Evolutionary conservation across 495 filamentous ascomycete genomes (phyloP), one percentile per base, ranked within the genome.

Genomic region (Lasiosphaeria hispida): DNA sequence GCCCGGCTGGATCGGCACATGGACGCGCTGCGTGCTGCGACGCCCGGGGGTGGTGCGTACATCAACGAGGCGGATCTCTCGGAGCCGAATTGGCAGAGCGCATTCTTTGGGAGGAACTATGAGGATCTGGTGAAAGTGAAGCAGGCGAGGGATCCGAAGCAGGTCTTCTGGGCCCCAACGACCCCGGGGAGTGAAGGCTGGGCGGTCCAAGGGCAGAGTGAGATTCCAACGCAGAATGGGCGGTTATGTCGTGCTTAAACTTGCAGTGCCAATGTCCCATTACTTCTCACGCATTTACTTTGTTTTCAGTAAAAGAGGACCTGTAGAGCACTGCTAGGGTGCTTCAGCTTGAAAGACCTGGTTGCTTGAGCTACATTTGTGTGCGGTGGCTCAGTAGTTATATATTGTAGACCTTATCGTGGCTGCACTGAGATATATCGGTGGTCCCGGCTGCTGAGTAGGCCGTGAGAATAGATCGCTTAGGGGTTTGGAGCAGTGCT

Each of bases 31-130:
- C 56, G 68, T 19, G 62, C 39, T 10, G 65, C 65, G n/a, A 63
- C 72, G 15, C 71, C 70, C 2, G 66, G 63, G 5, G 64, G 69
- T 6, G 78, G 78, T 3, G 64, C 73, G 7, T 80, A 80, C 57
- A 40, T 79, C 40, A 79, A 78, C 45, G 78, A 80, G 59, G 78
- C 71, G 7, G 80, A 85, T 64, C 70, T 79, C n/a, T 62, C 71
- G 23, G 80, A 86, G 66, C 81, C 83, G 2, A 63, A 83, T 44
- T 86, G 82, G 78, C 77, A 85, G 68, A 65, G 79, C 63, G 69
- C 73, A 3, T 87, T 84, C 69, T 86, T 77, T 59, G 83, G 81
- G 0, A 48, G 18, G 10, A 75, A 80, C 44, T 86, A 85, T 54
- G 60, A 57, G 5, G 70, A 70, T 5, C 65, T 86, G 53, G 66